phyloP scores from a whole-genome alignment of 495 filamentous ascomycete species.

The Parathielavia appendiculata region DNA sequence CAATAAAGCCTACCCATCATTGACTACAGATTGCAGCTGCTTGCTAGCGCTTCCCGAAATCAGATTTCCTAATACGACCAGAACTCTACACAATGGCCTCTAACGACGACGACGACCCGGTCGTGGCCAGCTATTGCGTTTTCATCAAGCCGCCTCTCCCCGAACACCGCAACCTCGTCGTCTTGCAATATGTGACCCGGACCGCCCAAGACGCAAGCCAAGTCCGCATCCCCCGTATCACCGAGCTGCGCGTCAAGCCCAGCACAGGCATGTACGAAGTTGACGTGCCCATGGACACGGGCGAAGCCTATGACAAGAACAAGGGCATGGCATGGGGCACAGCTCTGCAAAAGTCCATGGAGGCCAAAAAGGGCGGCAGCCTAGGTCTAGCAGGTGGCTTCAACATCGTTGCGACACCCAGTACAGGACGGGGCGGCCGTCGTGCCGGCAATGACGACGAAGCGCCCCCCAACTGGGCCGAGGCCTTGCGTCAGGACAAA shows the following conservation, averaged over 20 bases:
- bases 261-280: constrained; percentile 45
- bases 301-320: constrained; percentile 40
- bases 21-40: no score
- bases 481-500: constrained; percentile 42
- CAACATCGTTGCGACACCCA: constrained; percentile 33
- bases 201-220: constrained; percentile 28
- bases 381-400: constrained; percentile 46
- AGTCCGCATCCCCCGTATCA: constrained; percentile 28
- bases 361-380: constrained; percentile 43
- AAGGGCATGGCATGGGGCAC: constrained; percentile 46
- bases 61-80: not conserved
- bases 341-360: constrained; percentile 37
- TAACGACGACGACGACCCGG: constrained; percentile 40
- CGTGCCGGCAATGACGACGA: constrained; percentile 26
- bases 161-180: constrained; percentile 39
- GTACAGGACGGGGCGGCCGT: constrained; percentile 18
- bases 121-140: constrained; percentile 45
- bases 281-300: constrained; percentile 41
- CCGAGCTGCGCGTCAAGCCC: constrained; percentile 43
- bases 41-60: not conserved
- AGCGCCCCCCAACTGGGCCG: constrained; percentile 37
- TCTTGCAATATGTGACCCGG: constrained; percentile 43
- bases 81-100: not conserved
- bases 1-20: no score
- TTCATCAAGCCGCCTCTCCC: constrained; percentile 44